Evolutionary conservation across 441 rosid species (phyloP).

Genomic region (Euphorbia celastroides): DNA sequence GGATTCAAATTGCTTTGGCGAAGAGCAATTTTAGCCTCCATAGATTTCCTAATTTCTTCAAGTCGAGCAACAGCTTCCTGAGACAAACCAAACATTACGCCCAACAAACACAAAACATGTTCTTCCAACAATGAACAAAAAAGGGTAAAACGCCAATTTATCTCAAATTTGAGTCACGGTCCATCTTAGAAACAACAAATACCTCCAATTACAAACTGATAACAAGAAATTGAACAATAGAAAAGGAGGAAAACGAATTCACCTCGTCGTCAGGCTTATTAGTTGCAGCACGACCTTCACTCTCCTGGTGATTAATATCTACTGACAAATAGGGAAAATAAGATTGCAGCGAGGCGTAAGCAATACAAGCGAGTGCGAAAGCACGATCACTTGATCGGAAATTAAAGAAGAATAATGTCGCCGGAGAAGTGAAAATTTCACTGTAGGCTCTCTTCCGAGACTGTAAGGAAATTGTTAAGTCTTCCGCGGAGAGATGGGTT

Average conservation of each 20-base stretch:
- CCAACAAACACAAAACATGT: neutral
- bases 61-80: conserved; percentile 89
- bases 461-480: neutral
- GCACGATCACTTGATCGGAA: conserved; percentile 27
- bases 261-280: conserved; percentile 91
- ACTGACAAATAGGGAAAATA: neutral
- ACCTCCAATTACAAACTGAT: neutral
- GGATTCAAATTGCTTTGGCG: conserved; percentile 93
- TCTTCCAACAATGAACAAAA: neutral
- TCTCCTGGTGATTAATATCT: conserved; percentile 67
- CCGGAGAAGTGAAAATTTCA: conserved; percentile 10
- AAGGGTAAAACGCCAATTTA: neutral
- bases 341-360: neutral
- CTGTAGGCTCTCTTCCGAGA: neutral
- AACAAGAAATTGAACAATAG: neutral
- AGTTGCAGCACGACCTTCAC: conserved; percentile 41
- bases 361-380: neutral
- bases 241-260: conserved; percentile 14
- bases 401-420: conserved; percentile 10
- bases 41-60: conserved; percentile 60
- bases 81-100: neutral
- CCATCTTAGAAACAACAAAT: neutral
- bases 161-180: neutral
- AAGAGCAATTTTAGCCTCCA: conserved; percentile 81
- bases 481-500: neutral